Conservation (phyloP, 176 grass and related monocot species). For the Otatea glauca region DNA sequence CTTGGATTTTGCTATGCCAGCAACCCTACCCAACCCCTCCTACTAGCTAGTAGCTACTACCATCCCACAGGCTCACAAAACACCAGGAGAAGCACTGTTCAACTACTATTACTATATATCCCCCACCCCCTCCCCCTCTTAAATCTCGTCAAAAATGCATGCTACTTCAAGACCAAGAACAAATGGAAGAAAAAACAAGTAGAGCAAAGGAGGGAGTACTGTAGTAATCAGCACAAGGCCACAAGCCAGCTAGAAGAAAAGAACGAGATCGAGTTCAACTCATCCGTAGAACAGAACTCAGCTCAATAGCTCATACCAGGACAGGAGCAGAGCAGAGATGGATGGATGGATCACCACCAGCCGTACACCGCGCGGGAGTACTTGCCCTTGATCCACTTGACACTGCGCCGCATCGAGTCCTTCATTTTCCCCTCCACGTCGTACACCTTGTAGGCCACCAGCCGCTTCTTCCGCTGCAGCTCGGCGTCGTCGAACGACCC, state of each 20-base stretch:
- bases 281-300: not conserved
- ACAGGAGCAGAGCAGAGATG: not conserved
- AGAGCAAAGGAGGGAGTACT: not conserved
- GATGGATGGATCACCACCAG: conserved; percentile 30
- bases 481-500: conserved; percentile 63
- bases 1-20: conserved; percentile 26
- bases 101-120: not conserved
- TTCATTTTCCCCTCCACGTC: conserved; percentile 80
- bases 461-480: conserved; percentile 83
- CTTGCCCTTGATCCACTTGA: conserved; percentile 83
- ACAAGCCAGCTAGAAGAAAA: conserved; percentile 3
- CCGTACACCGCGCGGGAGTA: conserved; percentile 63
- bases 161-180: conserved; percentile 31
- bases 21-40: conserved; percentile 11
- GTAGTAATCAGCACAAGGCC: not conserved
- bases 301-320: not conserved
- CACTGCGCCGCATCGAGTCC: conserved; percentile 63
- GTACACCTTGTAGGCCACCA: conserved; percentile 80
- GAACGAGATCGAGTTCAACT: not conserved
- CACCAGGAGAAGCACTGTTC: conserved; percentile 38
- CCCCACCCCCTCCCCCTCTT: no score
- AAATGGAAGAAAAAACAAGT: not conserved
- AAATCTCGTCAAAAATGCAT: conserved; percentile 43
- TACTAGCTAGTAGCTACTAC: no score
- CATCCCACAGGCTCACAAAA: not conserved